phyloP scores from a whole-genome alignment of 345 rosid species.

The Eucalyptus grandis region DNA sequence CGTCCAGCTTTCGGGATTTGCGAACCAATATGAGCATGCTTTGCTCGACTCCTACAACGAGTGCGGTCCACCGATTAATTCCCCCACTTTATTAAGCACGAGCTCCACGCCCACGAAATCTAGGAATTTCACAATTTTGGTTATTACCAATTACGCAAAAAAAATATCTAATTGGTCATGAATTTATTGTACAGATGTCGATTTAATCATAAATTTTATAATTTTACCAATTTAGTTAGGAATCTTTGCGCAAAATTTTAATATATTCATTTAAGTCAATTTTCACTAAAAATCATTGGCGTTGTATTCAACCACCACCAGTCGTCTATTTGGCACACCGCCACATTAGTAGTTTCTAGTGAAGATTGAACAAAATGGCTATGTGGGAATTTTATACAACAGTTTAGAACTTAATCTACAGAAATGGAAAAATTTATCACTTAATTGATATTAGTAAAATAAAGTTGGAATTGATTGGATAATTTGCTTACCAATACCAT shows the following conservation, averaged over 20 bases:
- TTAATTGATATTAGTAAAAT: too few species aligned
- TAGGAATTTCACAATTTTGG: neutral
- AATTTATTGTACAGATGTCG: accelerated
- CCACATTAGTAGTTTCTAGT: accelerated
- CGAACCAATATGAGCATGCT: neutral
- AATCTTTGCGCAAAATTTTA: accelerated
- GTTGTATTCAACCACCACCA: accelerated
- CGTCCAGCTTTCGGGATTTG: neutral
- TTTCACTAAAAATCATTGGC: too few species aligned
- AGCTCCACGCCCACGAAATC: neutral
- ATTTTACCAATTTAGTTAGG: neutral
- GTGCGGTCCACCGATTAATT: neutral
- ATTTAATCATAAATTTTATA: too few species aligned
- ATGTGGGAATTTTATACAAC: too few species aligned
- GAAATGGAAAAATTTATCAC: too few species aligned
- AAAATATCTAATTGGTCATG: neutral
- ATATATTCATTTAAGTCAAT: too few species aligned
- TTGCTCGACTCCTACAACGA: neutral
- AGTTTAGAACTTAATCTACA: accelerated
- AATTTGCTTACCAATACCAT: neutral
- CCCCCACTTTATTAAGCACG: neutral
- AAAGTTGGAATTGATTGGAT: neutral
- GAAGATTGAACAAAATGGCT: too few species aligned
- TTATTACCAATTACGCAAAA: neutral
- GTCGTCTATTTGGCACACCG: accelerated